Evolutionary conservation across 202 grass and related monocot species (phyloP).

Genomic region (Panicum hallii): DNA sequence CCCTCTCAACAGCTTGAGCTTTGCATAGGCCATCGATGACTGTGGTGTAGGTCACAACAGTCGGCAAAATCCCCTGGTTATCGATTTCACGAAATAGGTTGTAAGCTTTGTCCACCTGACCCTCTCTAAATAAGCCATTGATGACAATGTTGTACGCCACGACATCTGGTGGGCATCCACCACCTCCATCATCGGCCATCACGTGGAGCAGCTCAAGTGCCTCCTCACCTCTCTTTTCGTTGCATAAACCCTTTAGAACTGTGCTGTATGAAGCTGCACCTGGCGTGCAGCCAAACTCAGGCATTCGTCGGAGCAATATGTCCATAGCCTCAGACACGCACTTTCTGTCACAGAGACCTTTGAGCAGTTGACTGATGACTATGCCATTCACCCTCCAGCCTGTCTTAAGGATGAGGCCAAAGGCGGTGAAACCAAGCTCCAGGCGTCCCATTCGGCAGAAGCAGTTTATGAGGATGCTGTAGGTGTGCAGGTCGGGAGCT

Average conservation of each 20-base stretch:
- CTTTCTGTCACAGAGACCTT: neutral
- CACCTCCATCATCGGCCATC: neutral
- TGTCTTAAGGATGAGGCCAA: neutral
- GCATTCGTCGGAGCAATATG: neutral
- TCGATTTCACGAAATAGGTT: too few species aligned
- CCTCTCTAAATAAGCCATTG: too few species aligned
- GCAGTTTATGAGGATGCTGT: neutral
- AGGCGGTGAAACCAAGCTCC: neutral
- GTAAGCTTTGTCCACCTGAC: too few species aligned
- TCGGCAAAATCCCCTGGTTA: too few species aligned
- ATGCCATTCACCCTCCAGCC: neutral
- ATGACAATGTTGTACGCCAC: too few species aligned
- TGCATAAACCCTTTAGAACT: neutral
- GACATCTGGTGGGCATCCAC: too few species aligned
- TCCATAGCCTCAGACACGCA: neutral
- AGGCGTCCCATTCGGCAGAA: neutral
- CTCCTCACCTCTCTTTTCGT: neutral
- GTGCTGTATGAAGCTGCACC: neutral
- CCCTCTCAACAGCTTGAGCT: too few species aligned
- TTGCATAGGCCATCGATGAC: too few species aligned
- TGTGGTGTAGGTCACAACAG: too few species aligned
- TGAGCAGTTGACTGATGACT: neutral
- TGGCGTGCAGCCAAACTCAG: neutral
- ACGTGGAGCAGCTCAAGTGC: constrained; percentile 8
- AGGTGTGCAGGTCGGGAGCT: neutral